These are phyloP conservation scores for Alternaria panax DNA, from an alignment of 2,329 filamentous ascomycete genomes.

Conservation along the genomic window DNA sequence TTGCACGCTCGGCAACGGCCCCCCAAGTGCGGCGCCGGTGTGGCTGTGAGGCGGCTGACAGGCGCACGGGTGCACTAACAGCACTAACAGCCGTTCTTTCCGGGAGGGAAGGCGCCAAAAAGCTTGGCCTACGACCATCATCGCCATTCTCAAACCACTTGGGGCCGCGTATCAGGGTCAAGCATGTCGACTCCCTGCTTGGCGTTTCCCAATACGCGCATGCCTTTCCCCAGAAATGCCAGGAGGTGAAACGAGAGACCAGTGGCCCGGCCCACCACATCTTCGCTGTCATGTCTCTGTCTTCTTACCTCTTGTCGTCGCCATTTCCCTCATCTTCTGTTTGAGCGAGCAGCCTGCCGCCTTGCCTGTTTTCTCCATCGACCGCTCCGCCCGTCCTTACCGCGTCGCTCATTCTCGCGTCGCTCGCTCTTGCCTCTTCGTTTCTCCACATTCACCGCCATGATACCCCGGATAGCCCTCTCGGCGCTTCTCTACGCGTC, in stretches of 20 bases:
- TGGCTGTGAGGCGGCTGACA: constrained; percentile 10
- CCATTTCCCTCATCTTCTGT: not conserved
- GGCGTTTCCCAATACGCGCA: constrained; percentile 21
- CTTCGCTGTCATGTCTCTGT: not conserved
- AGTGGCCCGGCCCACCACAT: constrained; percentile 1
- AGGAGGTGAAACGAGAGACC: constrained; percentile 6
- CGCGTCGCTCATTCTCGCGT: constrained; percentile 5
- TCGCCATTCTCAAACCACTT: constrained; percentile 20
- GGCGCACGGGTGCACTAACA: not conserved
- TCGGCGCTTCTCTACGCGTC: constrained; percentile 29
- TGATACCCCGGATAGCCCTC: constrained; percentile 29
- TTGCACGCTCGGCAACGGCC: not conserved
- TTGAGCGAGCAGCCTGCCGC: not conserved
- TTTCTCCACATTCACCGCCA: constrained; percentile 15
- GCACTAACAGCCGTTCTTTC: constrained; percentile 19
- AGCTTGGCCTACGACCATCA: constrained; percentile 18
- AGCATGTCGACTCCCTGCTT: constrained; percentile 11
- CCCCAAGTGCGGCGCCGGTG: constrained; percentile 2
- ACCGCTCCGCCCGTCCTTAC: constrained; percentile 1
- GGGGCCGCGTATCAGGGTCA: not conserved
- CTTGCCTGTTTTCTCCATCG: constrained; percentile 3
- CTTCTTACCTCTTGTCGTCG: not conserved
- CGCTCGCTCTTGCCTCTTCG: constrained; percentile 6
- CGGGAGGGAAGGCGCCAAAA: constrained; percentile 14
- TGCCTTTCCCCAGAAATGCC: constrained; percentile 5